Base-by-base conservation (phyloP, 2,329 filamentous ascomycete species). In the Cercospora sp. region DNA sequence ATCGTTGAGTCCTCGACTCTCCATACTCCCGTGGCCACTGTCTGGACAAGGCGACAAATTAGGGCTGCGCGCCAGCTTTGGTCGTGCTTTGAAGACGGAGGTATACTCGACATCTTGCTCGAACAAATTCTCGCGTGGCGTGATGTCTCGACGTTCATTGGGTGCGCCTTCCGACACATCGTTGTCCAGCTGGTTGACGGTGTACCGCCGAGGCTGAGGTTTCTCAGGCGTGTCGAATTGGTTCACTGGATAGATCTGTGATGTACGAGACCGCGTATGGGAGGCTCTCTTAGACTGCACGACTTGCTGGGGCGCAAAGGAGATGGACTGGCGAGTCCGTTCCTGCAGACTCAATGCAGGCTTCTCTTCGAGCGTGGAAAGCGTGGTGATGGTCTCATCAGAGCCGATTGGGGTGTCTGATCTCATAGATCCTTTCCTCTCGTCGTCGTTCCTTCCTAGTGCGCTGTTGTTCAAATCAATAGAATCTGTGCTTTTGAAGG, bases 1-100 rank as follows among this genome's bases (percentile, higher is more conserved):
- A 20, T 31, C n/a, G 12, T 63, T 36, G 12, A 40, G 13, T n/a
- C 18, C 65, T n/a, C 30, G n/a, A 28, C n/a, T 53, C n/a, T 65
- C 62, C 45, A 58, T 53, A 10, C 45, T 65, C 12, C 63, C 60
- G n/a, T 63, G 63, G 12, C 66, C 66, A 13, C 45, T 65, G 20
- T 68, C 66, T 3, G 55, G 40, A 8, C 48, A 57, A 5, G 66
- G 63, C 18, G 63, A 65, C 59, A 68, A 33, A 23, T 68, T 78
- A 1, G 93, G 93, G 77, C 93, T 97, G 10, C 87, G 87, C 71
- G 90, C 89, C 72, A 97, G 88, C 78, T 89, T 91, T 0, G 94
- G 94, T 71, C 94, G 82, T 71, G 91, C 94, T 80, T 90, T 92
- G 78, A 97, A 97, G 1, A 97, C 90, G 28, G 90, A 90, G 68